Evolutionary conservation across 257 asterid genomes (phyloP), one percentile per base, ranked within the genome.

Genomic region (Cruciata laevipes): DNA sequence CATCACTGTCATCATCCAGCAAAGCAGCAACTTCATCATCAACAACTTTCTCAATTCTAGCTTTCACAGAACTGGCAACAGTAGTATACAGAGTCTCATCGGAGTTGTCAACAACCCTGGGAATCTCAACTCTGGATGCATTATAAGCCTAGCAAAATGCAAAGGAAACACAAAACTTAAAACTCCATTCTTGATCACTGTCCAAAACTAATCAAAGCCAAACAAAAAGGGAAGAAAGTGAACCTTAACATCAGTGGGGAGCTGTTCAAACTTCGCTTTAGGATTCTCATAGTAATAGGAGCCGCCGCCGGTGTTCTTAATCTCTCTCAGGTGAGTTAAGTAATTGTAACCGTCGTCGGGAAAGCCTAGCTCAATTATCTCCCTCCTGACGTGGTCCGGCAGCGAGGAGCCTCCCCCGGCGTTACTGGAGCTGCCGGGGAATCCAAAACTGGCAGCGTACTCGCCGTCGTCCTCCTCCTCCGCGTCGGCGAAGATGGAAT

Each of bases 301-400:
- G n/a, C 99, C 96, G 30, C 85, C 99, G 49, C 99, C 99, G 6
- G 85, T 73, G 55, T 88, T 88, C 85, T 74, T 88, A 79, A 93
- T 93, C 71, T 93, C 99, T 71, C 95, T 79, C 82, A 93, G 21
- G 72, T 93, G 99, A 38, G 61, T 5, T 82, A 90, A 82, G 53
- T 93, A 93, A 72, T 93, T 87, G 80, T 93, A 93, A 35, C 99
- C 99, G 70, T 90, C 99, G 42, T 93, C 99, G 27, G 97, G 96
- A 83, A 86, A 93, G 44, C 99, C 99, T 47, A 88, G 85, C 78
- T 93, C 91, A 73, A 93, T 65, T 76, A 90, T 86, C 83, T 93
- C 97, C 91, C 70, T 83, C 76, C 97, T 79, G 10, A 87, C 31
- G 61, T 85, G 73, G 56, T 85, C 97, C 7, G 97, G 93, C 76